Base-by-base conservation (phyloP, 352 stramenopile genomes). In the Labyrinthula sp. region DNA sequence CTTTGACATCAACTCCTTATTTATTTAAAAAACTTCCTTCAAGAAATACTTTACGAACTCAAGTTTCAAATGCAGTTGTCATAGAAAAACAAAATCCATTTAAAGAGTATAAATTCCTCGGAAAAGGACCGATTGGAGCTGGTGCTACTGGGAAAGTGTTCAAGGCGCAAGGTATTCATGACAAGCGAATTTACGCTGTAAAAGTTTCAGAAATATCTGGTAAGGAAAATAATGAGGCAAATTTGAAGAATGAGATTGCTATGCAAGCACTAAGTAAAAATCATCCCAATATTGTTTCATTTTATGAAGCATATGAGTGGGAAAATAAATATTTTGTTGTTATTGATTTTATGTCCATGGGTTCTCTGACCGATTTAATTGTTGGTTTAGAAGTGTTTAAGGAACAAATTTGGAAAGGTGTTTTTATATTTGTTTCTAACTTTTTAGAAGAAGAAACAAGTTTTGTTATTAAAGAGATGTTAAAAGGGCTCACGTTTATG, bases 271-370 rank as follows among this genome's bases (percentile, higher is more conserved):
- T 75, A 33, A 65, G 48, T 45, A 26, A 57, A 20, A n/a, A n/a
- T n/a, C 67, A 75, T 55, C 22, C 46, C 7, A 73, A 70, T 47
- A 67, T 75, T 18, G 67, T 75, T 5, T 49, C 46, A 4, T 40
- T 69, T 38, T 34, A 54, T 12, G 65, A 75, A 40, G 61, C 61
- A 2, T 73, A 45, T 20, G 28, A 63, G 3, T 43, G 30, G 27
- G 36, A 55, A 41, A 62, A 55, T 10, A 52, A 67, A 18, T 38
- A 67, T 4, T 65, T 57, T 61, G 91, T 94, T 54, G 71, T 86
- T 30, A 89, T 94, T 75, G 82, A 94, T 55, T 83, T 78, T 59
- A 73, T 93, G 26, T 69, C 79, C 8, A 77, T 76, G 1, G 79
- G 78, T 0, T 82, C 73, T 0, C 68, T 94, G n/a, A 76, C 79